Conservation (phyloP, 805 yeast species). For the Tetrapisispora phaffii region DNA sequence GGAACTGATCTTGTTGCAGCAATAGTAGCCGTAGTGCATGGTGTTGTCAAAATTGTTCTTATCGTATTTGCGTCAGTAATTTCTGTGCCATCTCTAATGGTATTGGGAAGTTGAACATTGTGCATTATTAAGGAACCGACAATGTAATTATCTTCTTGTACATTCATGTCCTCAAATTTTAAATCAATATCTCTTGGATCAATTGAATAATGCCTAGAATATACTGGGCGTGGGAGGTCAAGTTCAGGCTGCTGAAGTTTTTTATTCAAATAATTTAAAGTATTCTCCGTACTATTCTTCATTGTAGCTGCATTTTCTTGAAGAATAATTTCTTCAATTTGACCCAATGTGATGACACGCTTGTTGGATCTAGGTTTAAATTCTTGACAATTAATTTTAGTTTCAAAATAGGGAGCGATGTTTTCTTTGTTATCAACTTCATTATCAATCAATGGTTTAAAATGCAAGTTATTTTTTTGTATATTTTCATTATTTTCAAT, state of each 20-base stretch:
- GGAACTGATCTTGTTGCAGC: background rate
- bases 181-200: slow-evolving; percentile 20
- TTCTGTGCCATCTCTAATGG: background rate
- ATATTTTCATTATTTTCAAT: slow-evolving; percentile 1
- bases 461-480: background rate
- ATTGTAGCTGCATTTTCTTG: background rate
- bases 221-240: background rate
- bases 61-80: background rate
- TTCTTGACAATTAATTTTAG: background rate
- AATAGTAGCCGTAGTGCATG: slow-evolving; percentile 1
- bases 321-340: slow-evolving; percentile 12
- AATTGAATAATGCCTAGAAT: slow-evolving; percentile 7
- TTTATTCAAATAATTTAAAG: background rate
- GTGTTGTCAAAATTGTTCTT: background rate
- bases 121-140: slow-evolving; percentile 17
- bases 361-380: background rate
- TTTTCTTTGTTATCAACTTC: background rate
- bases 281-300: background rate
- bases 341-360: slow-evolving; percentile 15
- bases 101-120: background rate
- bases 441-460: background rate
- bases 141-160: slow-evolving; percentile 8
- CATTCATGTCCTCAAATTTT: slow-evolving; percentile 4
- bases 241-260: background rate
- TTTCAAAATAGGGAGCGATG: background rate